phyloP scores from a whole-genome alignment of 2,329 filamentous ascomycete species.

The Exophiala spinifera region DNA sequence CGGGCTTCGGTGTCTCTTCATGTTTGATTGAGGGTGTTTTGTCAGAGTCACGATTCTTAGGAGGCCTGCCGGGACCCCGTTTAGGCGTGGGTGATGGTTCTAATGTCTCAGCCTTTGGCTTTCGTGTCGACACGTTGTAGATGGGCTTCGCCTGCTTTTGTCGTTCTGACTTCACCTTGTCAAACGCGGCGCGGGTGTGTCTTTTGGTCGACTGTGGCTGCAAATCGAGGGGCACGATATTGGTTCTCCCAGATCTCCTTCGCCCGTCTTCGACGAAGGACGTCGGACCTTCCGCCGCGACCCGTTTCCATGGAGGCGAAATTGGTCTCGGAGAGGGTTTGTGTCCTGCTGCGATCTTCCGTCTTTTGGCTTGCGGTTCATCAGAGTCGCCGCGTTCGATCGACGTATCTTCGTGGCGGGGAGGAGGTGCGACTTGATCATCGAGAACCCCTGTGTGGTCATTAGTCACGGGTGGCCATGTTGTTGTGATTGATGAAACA shows the following conservation, averaged over 20 bases:
- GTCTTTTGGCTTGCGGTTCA: conserved; percentile 45
- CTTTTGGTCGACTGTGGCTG: conserved; percentile 48
- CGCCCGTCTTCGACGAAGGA: conserved; percentile 67
- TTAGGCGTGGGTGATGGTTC: conserved; percentile 11
- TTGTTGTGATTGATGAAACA: conserved; percentile 14
- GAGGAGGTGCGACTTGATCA: conserved; percentile 8
- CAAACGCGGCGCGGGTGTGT: conserved; percentile 42
- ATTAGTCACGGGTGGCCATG: conserved; percentile 3
- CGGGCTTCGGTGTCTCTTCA: conserved; percentile 8
- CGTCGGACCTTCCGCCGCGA: conserved; percentile 80
- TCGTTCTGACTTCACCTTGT: conserved; percentile 23
- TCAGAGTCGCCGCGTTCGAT: conserved; percentile 30
- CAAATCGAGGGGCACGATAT: conserved; percentile 47
- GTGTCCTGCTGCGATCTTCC: conserved; percentile 41
- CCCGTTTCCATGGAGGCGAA: conserved; percentile 92
- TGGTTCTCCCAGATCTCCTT: conserved; percentile 60
- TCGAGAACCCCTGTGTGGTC: conserved; percentile 5
- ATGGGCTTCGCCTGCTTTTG: conserved; percentile 27
- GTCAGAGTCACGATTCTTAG: conserved; percentile 13
- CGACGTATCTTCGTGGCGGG: conserved; percentile 7
- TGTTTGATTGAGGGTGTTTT: conserved; percentile 4
- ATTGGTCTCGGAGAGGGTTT: conserved; percentile 40
- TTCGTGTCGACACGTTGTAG: conserved; percentile 33
- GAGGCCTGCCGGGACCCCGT: conserved; percentile 10
- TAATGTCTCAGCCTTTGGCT: conserved; percentile 19